Conservation (phyloP, 2,329 filamentous ascomycete genomes). For the Xylariaceae sp. region DNA sequence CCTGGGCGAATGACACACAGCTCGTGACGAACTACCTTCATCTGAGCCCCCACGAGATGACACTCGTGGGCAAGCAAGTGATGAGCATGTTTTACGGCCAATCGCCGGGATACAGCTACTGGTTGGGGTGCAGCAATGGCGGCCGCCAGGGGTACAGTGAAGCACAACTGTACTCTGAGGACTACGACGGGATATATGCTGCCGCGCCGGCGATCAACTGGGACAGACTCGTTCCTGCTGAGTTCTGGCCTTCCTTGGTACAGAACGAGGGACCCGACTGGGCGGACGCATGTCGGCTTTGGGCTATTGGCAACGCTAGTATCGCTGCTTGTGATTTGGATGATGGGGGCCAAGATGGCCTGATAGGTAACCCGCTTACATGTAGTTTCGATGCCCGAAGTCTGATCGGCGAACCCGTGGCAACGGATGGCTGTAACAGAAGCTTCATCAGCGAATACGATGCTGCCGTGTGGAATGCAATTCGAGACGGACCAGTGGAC, state of each 20-base stretch:
- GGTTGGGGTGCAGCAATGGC: conserved; percentile 50
- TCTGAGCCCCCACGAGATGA: conserved; percentile 39
- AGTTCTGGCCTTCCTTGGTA: conserved; percentile 32
- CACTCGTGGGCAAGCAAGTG: conserved; percentile 44
- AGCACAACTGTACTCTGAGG: conserved; percentile 46
- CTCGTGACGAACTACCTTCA: conserved; percentile 29
- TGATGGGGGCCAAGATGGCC: conserved; percentile 43
- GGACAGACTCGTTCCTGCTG: conserved; percentile 9
- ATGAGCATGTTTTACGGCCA: conserved; percentile 42
- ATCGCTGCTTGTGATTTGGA: conserved; percentile 42
- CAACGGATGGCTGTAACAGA: conserved; percentile 22
- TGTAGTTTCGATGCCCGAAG: conserved; percentile 36
- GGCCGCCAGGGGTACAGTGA: conserved; percentile 50
- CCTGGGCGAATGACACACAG: conserved; percentile 11
- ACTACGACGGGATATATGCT: conserved; percentile 50
- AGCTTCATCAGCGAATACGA: conserved; percentile 28
- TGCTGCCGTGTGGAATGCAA: conserved; percentile 12
- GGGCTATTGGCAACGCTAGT: conserved; percentile 34
- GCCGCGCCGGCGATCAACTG: conserved; percentile 30
- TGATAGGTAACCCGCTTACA: conserved; percentile 39
- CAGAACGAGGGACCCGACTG: too few species aligned
- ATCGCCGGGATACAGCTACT: conserved; percentile 43
- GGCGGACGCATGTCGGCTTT: conserved; percentile 5
- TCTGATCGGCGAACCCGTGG: conserved; percentile 29
- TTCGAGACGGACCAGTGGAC: conserved; percentile 15